Evolutionary conservation across 306 rosid species (phyloP), one percentile per base, ranked within the genome.

Genomic region (Trichosanthes truncata): DNA sequence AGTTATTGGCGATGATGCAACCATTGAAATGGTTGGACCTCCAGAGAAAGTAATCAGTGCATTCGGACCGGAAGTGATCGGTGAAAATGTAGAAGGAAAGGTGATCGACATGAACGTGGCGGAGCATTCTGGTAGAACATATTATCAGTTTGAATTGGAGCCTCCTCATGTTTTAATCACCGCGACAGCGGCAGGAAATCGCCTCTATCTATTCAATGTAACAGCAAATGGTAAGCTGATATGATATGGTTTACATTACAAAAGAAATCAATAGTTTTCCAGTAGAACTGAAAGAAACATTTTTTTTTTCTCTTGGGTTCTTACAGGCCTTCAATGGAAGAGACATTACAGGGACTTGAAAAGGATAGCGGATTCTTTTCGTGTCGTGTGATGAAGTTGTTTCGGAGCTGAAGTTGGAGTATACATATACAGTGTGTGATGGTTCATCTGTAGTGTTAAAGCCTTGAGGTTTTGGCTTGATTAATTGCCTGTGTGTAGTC

Each of bases 301-400:
- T 46, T 46, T 41, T 26, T 60, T 82, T 76, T 66, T 35, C 61
- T 79, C 56, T 36, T 4, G 55, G 10, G 40, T 67, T 65, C 75
- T 90, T 88, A 89, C 79, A 95, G 98, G 98, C 36, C 98, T 95
- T 85, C 97, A 95, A 78, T 95, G 98, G 98, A 95, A 95, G 90
- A 90, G 96, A 85, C 88, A 92, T 89, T 93, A 86, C 87, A 69
- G 73, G 2, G 96, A 95, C 83, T 83, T 95, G 87, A 92, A 91
- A 85, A 90, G 80, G 88, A 92, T 95, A 79, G 81, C 92, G 0
- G 83, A 88, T 0, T 90, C 98, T 53, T 95, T 95, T 46, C 91
- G 93, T 15, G 91, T 92, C 12, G 89, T 87, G 65, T 95, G 82
- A 89, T 55, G 74, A 82, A 81, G 41, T 72, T 15, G 40, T 45